Conservation (phyloP, 1,284 basidiomycete species). For the Xanthoconium separans region DNA sequence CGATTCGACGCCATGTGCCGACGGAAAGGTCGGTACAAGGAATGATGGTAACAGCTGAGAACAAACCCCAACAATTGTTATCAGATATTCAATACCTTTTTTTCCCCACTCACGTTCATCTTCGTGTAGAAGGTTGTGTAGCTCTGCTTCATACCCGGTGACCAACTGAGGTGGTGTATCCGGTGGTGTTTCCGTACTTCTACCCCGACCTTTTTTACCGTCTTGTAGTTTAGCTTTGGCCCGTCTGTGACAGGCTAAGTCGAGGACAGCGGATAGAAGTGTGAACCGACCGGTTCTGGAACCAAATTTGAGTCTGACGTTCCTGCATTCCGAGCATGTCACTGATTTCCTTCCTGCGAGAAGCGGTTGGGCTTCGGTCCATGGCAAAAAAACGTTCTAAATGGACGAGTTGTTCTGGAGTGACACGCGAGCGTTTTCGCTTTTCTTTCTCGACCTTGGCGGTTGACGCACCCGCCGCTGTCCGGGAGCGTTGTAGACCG, state of each 20-base stretch:
- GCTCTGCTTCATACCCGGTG: conserved; percentile 54
- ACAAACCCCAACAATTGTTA: conserved; percentile 3
- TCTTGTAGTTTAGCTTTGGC: conserved; percentile 76
- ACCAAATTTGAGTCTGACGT: conserved; percentile 85
- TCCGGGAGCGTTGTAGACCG: conserved; percentile 30
- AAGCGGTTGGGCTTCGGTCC: conserved; percentile 70
- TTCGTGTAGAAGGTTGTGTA: conserved; percentile 68
- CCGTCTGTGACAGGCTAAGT: conserved; percentile 45
- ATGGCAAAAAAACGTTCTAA: conserved; percentile 67
- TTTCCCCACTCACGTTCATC: conserved; percentile 54
- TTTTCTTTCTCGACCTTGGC: conserved; percentile 50
- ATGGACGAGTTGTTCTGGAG: conserved; percentile 70
- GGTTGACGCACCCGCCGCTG: conserved; percentile 7
- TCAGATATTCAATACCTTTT: conserved; percentile 3
- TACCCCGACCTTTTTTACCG: conserved; percentile 47
- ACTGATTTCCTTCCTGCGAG: conserved; percentile 69
- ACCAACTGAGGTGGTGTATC: conserved; percentile 53
- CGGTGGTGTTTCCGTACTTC: conserved; percentile 42
- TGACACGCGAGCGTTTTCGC: conserved; percentile 74
- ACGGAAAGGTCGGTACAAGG: conserved; percentile 72
- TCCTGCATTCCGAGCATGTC: conserved; percentile 78
- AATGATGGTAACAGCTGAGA: conserved; percentile 69
- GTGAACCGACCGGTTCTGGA: conserved; percentile 69
- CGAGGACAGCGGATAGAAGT: neutral
- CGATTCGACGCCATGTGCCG: conserved; percentile 74